Base-by-base conservation (phyloP, 345 rosid genomes). In the Camelina neglecta region DNA sequence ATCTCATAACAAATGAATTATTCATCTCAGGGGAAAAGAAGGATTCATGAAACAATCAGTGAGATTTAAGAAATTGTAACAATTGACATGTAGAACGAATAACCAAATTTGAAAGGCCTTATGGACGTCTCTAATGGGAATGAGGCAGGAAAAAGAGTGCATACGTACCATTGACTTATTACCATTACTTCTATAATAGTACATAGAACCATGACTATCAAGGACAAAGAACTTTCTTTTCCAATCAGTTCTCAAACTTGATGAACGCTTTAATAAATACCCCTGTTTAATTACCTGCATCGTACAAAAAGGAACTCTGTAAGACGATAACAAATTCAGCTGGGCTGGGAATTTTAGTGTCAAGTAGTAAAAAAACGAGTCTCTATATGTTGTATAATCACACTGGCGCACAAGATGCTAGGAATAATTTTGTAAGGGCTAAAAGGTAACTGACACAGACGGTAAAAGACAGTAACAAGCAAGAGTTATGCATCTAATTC, bases 191-290 rank as follows among this genome's bases (percentile, higher is more conserved):
- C 81, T 81, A 80, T 89, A 89, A 81, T 91, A 93, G 84, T 82
- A 89, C 67, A 93, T 81, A 63, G 86, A 84, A 62, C 98, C 98
- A 73, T 83, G 96, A 74, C 84, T 88, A 67, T 93, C 91, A 15
- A 90, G 93, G 49, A 93, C 92, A 75, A 93, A 93, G 79, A 90
- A 90, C 77, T 90, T 88, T 78, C 98, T 88, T 77, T 93, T 91
- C 96, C 97, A 93, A 66, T 89, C 92, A 65, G 86, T 86, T 75
- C 89, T 90, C 80, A 79, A 77, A 79, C 84, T 81, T 69, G 98
- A 84, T 8, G 98, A 84, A 60, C 92, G 90, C 77, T 90, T 90
- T 71, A 91, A 75, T 62, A 93, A 83, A 89, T 93, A 93, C 18
- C 98, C 98, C 70, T 88, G 93, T 77, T 89, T 93, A 69, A 93